These are phyloP conservation scores for Oemleria cerasiformis DNA, from an alignment of 306 rosid species.

Conservation along the genomic window DNA sequence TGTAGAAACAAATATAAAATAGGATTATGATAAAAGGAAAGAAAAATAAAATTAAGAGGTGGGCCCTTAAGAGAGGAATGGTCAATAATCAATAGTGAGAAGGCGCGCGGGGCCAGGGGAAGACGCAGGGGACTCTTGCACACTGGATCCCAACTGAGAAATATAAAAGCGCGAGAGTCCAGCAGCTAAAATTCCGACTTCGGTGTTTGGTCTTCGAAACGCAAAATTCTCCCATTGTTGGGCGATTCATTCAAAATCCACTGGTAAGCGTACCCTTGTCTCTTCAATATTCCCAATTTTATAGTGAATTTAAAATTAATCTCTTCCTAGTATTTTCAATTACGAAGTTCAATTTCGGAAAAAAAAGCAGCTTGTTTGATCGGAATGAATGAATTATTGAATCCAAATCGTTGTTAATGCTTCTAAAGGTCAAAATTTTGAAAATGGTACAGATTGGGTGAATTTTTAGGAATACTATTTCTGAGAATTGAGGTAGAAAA, in stretches of 20 bases:
- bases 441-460: background rate
- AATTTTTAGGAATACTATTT: background rate
- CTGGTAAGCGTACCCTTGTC: background rate
- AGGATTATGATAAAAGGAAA: no score
- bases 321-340: background rate
- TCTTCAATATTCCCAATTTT: background rate
- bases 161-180: background rate
- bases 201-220: constrained; percentile 18
- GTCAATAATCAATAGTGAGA: background rate
- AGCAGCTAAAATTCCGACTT: constrained; percentile 19
- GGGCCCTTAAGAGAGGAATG: background rate
- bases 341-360: background rate
- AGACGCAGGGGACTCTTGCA: background rate
- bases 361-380: constrained; percentile 2
- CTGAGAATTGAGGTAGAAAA: background rate
- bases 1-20: no score
- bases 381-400: background rate
- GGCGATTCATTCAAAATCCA: constrained; percentile 11
- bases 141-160: background rate
- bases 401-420: background rate
- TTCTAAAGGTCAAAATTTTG: background rate
- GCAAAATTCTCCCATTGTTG: background rate
- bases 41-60: no score
- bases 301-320: background rate
- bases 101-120: constrained; percentile 5